These are phyloP conservation scores for Tolypocladium album DNA, from an alignment of 2,329 filamentous ascomycete species.

Conservation along the genomic window DNA sequence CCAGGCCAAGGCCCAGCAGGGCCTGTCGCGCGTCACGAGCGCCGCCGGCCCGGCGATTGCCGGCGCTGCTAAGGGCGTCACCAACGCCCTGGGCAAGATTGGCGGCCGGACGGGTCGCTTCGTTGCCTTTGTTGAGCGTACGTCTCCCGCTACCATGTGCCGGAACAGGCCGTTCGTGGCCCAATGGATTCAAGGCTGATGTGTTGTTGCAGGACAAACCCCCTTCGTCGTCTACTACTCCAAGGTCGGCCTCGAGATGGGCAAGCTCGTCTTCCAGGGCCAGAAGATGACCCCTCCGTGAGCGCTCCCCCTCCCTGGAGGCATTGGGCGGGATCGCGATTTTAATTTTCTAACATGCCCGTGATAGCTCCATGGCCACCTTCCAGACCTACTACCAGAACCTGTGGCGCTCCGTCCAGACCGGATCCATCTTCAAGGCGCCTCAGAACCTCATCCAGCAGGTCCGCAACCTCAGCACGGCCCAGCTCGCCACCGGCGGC, in stretches of 20 bases:
- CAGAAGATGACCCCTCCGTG: constrained; percentile 95
- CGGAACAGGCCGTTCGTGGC: not conserved
- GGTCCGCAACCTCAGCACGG: constrained; percentile 58
- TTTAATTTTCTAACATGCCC: not conserved
- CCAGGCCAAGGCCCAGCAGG: constrained; percentile 62
- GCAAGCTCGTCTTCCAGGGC: constrained; percentile 75
- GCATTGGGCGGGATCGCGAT: not conserved
- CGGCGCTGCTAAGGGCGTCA: constrained; percentile 58
- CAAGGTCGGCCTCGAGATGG: constrained; percentile 76
- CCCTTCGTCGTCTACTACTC: constrained; percentile 88
- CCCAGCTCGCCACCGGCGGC: constrained; percentile 61
- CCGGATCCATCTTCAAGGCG: constrained; percentile 47
- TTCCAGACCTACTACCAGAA: constrained; percentile 83
- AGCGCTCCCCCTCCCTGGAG: constrained; percentile 26
- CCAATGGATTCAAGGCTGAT: not conserved
- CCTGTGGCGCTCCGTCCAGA: constrained; percentile 57
- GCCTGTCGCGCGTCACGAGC: constrained; percentile 70
- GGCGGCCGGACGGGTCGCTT: constrained; percentile 75
- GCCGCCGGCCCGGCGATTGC: constrained; percentile 69
- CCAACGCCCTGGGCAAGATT: constrained; percentile 59
- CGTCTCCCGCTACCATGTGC: constrained; percentile 24
- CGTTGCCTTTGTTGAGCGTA: constrained; percentile 78
- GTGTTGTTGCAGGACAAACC: constrained; percentile 54
- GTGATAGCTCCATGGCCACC: constrained; percentile 57
- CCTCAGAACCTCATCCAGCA: constrained; percentile 43